Conservation (phyloP, 805 yeast genomes). For the Metschnikowia arizonensis region DNA sequence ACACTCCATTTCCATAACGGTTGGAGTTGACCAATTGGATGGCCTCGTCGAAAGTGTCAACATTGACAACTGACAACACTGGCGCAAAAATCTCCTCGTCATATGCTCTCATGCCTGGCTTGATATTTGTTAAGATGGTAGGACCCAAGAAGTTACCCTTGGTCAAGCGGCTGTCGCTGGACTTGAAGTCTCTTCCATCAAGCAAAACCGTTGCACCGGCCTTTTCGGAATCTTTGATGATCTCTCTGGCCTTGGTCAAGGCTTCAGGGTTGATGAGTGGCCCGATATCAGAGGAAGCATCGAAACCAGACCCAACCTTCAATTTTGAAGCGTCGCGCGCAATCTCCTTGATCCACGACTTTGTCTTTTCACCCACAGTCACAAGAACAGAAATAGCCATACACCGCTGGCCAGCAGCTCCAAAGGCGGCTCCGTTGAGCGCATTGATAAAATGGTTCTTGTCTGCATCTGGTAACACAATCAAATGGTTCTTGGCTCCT, state of each 20-base stretch:
- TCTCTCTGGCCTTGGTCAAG: conserved; percentile 49
- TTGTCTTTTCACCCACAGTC: conserved; percentile 58
- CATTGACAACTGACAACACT: conserved; percentile 58
- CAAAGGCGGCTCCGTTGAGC: conserved; percentile 71
- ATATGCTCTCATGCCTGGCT: conserved; percentile 67
- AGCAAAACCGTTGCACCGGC: conserved; percentile 61
- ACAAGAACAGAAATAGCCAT: conserved; percentile 74
- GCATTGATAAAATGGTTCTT: conserved; percentile 60
- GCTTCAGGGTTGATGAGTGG: conserved; percentile 66
- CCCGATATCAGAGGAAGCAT: conserved; percentile 58
- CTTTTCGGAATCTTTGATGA: conserved; percentile 52
- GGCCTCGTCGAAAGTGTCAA: conserved; percentile 64
- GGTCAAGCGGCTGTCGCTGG: conserved; percentile 33
- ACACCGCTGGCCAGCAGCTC: conserved; percentile 84
- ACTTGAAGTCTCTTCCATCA: conserved; percentile 56
- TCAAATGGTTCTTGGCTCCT: conserved; percentile 77
- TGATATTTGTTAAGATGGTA: conserved; percentile 56
- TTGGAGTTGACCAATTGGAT: conserved; percentile 56
- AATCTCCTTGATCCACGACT: conserved; percentile 60
- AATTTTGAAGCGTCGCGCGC: conserved; percentile 53
- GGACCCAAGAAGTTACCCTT: conserved; percentile 73
- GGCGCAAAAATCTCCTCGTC: conserved; percentile 80
- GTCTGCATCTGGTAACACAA: conserved; percentile 70
- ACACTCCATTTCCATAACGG: conserved; percentile 66
- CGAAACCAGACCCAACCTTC: conserved; percentile 64